Percentiles rank a stretch among this genome's conserved stretches.
Conservation (phyloP, 768 basidiomycete species). For the Serpula lacrymans region DNA sequence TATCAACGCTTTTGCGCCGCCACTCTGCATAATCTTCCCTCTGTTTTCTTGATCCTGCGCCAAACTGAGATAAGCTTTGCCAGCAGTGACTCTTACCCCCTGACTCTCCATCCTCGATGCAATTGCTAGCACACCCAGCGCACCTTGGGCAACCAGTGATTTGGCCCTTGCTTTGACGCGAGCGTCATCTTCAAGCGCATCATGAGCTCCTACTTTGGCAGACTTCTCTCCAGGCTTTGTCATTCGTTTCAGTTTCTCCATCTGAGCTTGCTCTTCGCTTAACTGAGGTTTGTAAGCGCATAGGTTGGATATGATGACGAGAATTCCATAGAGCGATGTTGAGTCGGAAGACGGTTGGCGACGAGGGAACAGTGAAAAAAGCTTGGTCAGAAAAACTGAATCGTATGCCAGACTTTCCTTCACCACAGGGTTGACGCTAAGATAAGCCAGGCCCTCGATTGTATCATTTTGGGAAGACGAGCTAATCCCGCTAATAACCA, state of each 20-base stretch:
- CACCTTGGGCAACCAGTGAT: conserved; percentile 57
- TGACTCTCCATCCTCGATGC: conserved; percentile 59
- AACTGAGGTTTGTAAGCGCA: conserved; percentile 67
- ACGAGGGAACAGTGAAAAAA: conserved; percentile 56
- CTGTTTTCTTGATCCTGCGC: conserved; percentile 77
- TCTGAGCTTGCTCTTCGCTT: conserved; percentile 78
- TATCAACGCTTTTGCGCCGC: conserved; percentile 67
- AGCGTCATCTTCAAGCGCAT: conserved; percentile 58
- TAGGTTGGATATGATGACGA: conserved; percentile 73
- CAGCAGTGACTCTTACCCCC: conserved; percentile 55
- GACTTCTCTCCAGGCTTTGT: conserved; percentile 44
- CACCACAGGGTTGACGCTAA: conserved; percentile 58
- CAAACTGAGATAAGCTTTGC: conserved; percentile 64
- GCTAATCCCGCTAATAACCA: conserved; percentile 40
- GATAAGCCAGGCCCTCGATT: conserved; percentile 84
- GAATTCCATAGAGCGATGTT: conserved; percentile 72
- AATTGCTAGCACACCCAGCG: conserved; percentile 59
- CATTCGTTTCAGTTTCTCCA: conserved; percentile 78
- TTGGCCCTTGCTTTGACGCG: conserved; percentile 62
- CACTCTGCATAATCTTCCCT: conserved; percentile 71
- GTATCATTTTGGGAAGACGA: conserved; percentile 55
- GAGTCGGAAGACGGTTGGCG: conserved; percentile 37
- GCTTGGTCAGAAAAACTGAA: conserved; percentile 47
- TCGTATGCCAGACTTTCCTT: conserved; percentile 62
- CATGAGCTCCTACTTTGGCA: conserved; percentile 25